These are phyloP conservation scores for Nitzschia putrida DNA, from an alignment of 108 stramenopile genomes.

Conservation along the genomic window DNA sequence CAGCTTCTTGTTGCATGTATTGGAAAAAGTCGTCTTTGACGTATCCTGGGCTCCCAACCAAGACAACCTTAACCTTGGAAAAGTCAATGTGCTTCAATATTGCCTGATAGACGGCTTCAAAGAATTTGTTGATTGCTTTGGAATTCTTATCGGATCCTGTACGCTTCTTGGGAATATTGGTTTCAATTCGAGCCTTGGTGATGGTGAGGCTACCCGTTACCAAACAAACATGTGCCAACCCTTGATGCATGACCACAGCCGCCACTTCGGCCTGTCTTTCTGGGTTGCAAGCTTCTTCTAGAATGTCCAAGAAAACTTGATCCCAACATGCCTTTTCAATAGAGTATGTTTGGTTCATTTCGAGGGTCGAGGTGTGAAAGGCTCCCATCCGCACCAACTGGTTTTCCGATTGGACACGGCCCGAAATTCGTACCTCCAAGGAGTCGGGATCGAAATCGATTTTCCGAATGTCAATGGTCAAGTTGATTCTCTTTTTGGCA, in stretches of 20 bases:
- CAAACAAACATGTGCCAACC: slow-evolving; percentile 93
- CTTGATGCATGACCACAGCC: slow-evolving; percentile 88
- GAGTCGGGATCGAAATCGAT: slow-evolving; percentile 91
- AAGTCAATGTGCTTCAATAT: slow-evolving; percentile 88
- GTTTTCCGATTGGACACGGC: slow-evolving; percentile 75
- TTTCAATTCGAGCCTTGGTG: slow-evolving; percentile 88
- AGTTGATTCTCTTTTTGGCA: slow-evolving; percentile 81
- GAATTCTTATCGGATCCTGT: slow-evolving; percentile 80
- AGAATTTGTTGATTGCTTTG: slow-evolving; percentile 89
- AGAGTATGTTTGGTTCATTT: slow-evolving; percentile 83
- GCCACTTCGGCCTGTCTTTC: slow-evolving; percentile 92
- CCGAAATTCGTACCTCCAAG: slow-evolving; percentile 83
- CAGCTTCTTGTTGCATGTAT: slow-evolving; percentile 72
- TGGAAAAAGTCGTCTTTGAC: slow-evolving; percentile 94
- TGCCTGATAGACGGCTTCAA: slow-evolving; percentile 92
- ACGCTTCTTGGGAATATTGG: slow-evolving; percentile 92
- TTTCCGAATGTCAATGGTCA: slow-evolving; percentile 90
- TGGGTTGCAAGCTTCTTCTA: slow-evolving; percentile 90
- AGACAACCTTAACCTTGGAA: slow-evolving; percentile 79
- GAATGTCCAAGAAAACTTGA: slow-evolving; percentile 85
- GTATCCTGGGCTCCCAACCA: slow-evolving; percentile 92
- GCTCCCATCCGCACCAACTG: slow-evolving; percentile 91
- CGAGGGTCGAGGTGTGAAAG: slow-evolving; percentile 93
- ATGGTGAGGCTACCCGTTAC: slow-evolving; percentile 90
- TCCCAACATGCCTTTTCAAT: slow-evolving; percentile 96